Conservation (phyloP, 2,329 filamentous ascomycete genomes). For the Magnaporthiopsis rhizophila region DNA sequence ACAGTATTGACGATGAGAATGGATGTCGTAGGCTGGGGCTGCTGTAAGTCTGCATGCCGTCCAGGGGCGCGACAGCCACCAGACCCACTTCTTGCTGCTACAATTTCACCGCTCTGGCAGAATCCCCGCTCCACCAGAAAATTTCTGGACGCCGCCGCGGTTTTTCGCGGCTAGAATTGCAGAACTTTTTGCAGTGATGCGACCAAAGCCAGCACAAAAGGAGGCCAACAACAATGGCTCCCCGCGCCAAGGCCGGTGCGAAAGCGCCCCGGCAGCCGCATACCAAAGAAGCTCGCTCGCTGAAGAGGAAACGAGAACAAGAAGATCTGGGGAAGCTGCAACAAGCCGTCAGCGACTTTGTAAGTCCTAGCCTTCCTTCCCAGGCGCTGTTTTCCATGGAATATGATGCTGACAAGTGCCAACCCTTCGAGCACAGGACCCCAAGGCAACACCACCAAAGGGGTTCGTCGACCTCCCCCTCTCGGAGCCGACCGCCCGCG, state of each 20-base stretch:
- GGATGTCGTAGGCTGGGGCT: too few relatives aligned
- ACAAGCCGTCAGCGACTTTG: slow-evolving; percentile 16
- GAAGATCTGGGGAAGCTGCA: slow-evolving; percentile 19
- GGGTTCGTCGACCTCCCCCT: slow-evolving; percentile 80
- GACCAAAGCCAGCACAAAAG: not conserved
- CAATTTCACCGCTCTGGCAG: slow-evolving; percentile 2
- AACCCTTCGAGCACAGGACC: slow-evolving; percentile 41
- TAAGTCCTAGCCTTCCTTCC: not conserved
- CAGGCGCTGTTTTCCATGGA: not conserved
- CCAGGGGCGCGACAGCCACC: not conserved
- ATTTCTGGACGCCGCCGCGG: not conserved
- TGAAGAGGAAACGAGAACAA: slow-evolving; percentile 19
- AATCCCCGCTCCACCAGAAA: slow-evolving; percentile 2
- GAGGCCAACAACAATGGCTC: slow-evolving; percentile 5
- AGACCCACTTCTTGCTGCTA: not conserved
- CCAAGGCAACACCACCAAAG: slow-evolving; percentile 49
- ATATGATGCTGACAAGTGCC: not conserved
- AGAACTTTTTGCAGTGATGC: not conserved
- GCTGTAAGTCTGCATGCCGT: not conserved
- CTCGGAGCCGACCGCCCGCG: slow-evolving; percentile 68
- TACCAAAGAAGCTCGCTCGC: slow-evolving; percentile 15
- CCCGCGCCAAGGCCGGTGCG: not conserved
- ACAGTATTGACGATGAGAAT: too few relatives aligned
- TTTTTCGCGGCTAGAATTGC: not conserved
- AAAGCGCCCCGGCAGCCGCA: slow-evolving; percentile 4